These are phyloP conservation scores for Leishmania major DNA, from an alignment of 208 protist species.

Conservation along the genomic window DNA sequence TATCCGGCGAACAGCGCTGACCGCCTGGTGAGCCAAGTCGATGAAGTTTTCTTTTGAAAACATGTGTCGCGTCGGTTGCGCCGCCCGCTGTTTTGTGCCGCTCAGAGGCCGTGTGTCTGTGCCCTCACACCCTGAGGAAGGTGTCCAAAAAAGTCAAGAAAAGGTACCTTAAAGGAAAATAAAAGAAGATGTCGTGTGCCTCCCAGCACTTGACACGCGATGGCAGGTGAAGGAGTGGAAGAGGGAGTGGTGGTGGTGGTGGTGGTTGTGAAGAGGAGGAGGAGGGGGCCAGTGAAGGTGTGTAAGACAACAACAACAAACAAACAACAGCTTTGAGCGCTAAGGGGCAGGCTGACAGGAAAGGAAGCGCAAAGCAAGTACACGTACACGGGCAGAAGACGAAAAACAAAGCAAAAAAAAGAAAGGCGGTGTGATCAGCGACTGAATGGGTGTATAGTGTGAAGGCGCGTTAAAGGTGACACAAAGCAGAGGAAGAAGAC, in stretches of 20 bases:
- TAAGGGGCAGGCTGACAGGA: neutral
- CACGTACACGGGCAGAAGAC: neutral
- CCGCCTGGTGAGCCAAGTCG: conserved; percentile 67
- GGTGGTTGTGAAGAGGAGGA: neutral
- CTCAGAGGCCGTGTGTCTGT: neutral
- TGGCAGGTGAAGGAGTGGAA: neutral
- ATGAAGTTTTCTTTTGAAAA: conserved; percentile 57
- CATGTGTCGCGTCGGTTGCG: conserved; percentile 28
- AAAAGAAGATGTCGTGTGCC: neutral
- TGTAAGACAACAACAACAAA: neutral
- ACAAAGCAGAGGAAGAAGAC: neutral
- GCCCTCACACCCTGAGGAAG: neutral
- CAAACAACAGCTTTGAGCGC: neutral
- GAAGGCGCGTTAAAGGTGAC: neutral
- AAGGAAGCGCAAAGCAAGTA: neutral
- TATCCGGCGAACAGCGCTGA: conserved; percentile 56
- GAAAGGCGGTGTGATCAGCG: neutral
- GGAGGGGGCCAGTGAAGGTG: neutral
- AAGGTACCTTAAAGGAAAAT: neutral
- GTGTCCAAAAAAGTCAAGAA: neutral
- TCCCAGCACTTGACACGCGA: neutral
- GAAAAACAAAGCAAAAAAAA: neutral
- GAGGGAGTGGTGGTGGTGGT: neutral
- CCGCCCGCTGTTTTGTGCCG: neutral
- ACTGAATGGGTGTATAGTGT: neutral